These are phyloP conservation scores for Rhododendron williamsianum DNA, from an alignment of 148 eudicot species.

Conservation along the genomic window DNA sequence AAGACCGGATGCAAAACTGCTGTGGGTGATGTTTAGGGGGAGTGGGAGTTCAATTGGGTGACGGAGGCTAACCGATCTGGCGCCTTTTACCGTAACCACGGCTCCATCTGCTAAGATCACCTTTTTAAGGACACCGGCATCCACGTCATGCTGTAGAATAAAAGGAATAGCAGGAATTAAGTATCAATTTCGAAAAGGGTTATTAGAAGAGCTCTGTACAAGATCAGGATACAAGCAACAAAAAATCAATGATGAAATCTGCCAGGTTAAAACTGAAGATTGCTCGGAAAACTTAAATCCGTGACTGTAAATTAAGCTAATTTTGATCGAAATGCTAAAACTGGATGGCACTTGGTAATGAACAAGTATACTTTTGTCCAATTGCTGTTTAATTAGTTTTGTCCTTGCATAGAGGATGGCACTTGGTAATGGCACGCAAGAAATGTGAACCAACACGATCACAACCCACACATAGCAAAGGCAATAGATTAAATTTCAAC, in stretches of 20 bases:
- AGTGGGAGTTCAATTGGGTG: constrained; percentile 89
- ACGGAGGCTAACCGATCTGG: constrained; percentile 86
- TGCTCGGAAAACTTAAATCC: neutral
- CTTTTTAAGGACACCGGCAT: constrained; percentile 79
- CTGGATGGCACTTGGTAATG: neutral
- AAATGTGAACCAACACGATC: neutral
- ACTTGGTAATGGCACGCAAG: neutral
- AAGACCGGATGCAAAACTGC: constrained; percentile 67
- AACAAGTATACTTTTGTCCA: neutral
- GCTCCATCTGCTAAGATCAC: constrained; percentile 85
- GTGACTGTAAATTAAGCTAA: neutral
- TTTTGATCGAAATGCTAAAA: neutral
- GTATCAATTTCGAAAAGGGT: neutral
- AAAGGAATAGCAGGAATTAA: neutral
- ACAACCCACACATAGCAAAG: neutral
- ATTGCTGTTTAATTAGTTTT: neutral
- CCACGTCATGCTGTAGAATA: constrained; percentile 75
- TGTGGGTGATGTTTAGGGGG: constrained; percentile 57
- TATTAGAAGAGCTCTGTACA: neutral
- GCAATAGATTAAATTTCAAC: neutral
- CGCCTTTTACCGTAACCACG: constrained; percentile 88
- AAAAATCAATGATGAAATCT: neutral
- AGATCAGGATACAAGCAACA: neutral
- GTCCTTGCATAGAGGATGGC: neutral
- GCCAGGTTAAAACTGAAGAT: neutral